These are phyloP conservation scores for Ogataea siamensis DNA, from an alignment of 805 yeast genomes.

Conservation along the genomic window DNA sequence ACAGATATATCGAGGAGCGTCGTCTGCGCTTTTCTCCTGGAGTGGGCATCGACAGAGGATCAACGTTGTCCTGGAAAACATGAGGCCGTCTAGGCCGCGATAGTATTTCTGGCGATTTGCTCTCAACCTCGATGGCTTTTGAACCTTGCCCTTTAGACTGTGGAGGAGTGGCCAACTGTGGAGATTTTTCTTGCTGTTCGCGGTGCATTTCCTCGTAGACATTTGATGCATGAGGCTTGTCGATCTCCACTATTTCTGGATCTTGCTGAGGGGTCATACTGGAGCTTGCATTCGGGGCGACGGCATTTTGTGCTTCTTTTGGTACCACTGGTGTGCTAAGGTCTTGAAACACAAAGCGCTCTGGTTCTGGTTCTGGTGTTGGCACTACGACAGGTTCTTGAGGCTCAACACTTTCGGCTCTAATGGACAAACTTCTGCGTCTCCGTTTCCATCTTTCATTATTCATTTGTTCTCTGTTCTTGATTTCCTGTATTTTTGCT, in stretches of 20 bases:
- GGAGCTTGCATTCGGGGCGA: no score
- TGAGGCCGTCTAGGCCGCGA: not conserved
- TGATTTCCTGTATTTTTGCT: slow-evolving; percentile 13
- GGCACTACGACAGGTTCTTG: slow-evolving; percentile 11
- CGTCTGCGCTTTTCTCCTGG: slow-evolving; percentile 41
- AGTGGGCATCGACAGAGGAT: slow-evolving; percentile 27
- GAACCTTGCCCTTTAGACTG: slow-evolving; percentile 6
- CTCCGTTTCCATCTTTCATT: slow-evolving; percentile 6
- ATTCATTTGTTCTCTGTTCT: slow-evolving; percentile 6
- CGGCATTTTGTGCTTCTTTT: not conserved
- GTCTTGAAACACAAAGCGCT: slow-evolving; percentile 1
- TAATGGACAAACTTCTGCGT: slow-evolving; percentile 7
- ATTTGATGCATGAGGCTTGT: no score
- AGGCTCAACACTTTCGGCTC: slow-evolving; percentile 4
- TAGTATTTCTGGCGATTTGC: slow-evolving; percentile 22
- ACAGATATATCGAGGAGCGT: slow-evolving; percentile 60
- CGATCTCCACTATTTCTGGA: no score
- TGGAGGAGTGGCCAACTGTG: slow-evolving; percentile 17
- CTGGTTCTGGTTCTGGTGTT: slow-evolving; percentile 18
- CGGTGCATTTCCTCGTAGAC: no score
- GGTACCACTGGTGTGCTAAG: slow-evolving; percentile 8
- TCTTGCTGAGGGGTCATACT: no score
- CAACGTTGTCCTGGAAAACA: slow-evolving; percentile 20
- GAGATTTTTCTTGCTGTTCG: no score
- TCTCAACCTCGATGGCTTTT: slow-evolving; percentile 15